These are phyloP conservation scores for Thalassiosira sp. DNA, from an alignment of 352 stramenopile species.

Conservation along the genomic window DNA sequence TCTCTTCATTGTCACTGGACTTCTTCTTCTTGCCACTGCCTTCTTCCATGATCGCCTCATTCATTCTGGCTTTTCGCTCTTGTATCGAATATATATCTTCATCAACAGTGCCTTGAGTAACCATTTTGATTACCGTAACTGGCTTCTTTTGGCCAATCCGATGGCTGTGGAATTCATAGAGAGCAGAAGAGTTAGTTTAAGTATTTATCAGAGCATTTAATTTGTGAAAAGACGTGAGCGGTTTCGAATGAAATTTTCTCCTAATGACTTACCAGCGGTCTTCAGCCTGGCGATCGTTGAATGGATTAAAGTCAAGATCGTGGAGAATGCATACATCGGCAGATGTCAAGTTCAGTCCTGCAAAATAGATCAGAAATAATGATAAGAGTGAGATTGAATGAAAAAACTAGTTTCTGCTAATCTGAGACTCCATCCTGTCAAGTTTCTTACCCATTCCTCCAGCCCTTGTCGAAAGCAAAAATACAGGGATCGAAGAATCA, in stretches of 20 bases:
- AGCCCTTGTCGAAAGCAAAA: conserved; percentile 92
- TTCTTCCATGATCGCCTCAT: conserved; percentile 70
- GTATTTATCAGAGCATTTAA: not conserved
- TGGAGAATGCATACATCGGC: conserved; percentile 88
- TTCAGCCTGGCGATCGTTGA: conserved; percentile 79
- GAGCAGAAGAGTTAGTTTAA: conserved; percentile 11
- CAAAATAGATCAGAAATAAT: not conserved
- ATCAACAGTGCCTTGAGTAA: conserved; percentile 97
- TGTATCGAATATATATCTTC: conserved; percentile 79
- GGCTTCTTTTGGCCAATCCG: conserved; percentile 98
- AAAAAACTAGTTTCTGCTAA: not conserved
- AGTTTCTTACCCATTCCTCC: conserved; percentile 91
- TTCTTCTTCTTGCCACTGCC: conserved; percentile 32
- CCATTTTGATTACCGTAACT: conserved; percentile 96
- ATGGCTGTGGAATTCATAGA: conserved; percentile 84
- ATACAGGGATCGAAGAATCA: conserved; percentile 90
- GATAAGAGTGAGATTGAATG: conserved; percentile 2
- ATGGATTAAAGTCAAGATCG: conserved; percentile 88
- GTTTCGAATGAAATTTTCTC: not conserved
- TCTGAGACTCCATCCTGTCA: no score
- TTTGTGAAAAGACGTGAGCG: not conserved
- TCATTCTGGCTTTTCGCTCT: conserved; percentile 75
- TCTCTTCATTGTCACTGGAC: conserved; percentile 31
- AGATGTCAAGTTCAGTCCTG: conserved; percentile 86
- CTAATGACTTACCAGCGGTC: conserved; percentile 45